Percentiles rank a stretch among this genome's conserved stretches.
These are phyloP conservation scores for Cryptococcus sp. DNA, from an alignment of 1,284 basidiomycete species.

Conservation along the genomic window DNA sequence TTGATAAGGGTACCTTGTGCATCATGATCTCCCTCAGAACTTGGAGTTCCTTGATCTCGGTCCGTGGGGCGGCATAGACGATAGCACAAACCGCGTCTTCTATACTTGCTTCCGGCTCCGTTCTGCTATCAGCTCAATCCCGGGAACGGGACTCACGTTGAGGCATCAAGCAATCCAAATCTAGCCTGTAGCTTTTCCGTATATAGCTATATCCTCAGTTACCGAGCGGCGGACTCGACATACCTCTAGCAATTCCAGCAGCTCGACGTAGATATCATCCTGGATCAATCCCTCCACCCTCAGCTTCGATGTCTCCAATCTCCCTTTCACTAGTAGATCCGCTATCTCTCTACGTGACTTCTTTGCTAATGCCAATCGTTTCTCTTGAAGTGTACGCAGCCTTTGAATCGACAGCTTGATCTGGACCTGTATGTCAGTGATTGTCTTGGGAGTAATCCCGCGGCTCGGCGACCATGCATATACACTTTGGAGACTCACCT, in stretches of 20 bases:
- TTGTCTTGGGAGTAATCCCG: not conserved
- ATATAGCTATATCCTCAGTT: constrained; percentile 58
- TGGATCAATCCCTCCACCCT: constrained; percentile 46
- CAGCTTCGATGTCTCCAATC: constrained; percentile 44
- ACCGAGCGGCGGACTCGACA: constrained; percentile 6
- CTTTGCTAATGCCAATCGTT: constrained; percentile 90
- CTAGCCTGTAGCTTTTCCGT: constrained; percentile 87
- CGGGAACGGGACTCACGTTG: constrained; percentile 21
- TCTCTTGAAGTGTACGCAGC: constrained; percentile 82
- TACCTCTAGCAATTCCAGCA: constrained; percentile 80
- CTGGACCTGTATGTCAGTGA: constrained; percentile 30
- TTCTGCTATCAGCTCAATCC: constrained; percentile 52
- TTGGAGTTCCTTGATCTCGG: constrained; percentile 89
- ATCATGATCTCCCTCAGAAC: constrained; percentile 86
- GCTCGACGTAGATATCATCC: constrained; percentile 56
- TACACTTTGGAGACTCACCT: constrained; percentile 4
- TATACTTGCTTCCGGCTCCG: constrained; percentile 77
- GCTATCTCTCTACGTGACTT: constrained; percentile 48
- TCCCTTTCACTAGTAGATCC: constrained; percentile 43
- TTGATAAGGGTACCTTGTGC: constrained; percentile 56
- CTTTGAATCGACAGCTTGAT: constrained; percentile 75
- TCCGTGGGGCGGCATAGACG: constrained; percentile 84
- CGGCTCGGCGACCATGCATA: not conserved
- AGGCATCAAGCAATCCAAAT: constrained; percentile 76
- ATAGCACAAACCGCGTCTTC: constrained; percentile 69